Percentiles rank a stretch among this genome's conserved stretches.
Conservation (phyloP, 2,329 filamentous ascomycete species). For the Nemania bipapillata region DNA sequence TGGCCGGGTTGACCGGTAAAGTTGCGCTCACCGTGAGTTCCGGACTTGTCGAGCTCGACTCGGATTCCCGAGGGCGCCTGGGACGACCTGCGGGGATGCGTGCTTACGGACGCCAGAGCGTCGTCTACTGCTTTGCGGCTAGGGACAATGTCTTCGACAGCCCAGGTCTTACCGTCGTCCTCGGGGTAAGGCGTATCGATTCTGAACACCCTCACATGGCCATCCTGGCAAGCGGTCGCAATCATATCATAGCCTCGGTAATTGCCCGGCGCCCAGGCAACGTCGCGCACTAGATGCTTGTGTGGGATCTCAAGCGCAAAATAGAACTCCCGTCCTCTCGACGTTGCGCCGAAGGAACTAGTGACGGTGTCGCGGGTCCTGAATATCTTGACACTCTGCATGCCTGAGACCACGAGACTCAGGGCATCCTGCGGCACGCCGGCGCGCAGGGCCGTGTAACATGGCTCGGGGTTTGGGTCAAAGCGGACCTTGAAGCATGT, state of each 20-base stretch:
- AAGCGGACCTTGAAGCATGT: slow-evolving; percentile 86
- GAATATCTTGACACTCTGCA: slow-evolving; percentile 85
- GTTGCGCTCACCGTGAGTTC: slow-evolving; percentile 60
- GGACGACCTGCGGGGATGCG: slow-evolving; percentile 42
- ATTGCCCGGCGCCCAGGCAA: slow-evolving; percentile 92
- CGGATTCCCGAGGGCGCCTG: slow-evolving; percentile 62
- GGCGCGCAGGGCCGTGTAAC: slow-evolving; percentile 79
- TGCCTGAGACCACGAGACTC: slow-evolving; percentile 84
- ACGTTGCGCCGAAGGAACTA: slow-evolving; percentile 62
- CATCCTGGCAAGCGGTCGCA: slow-evolving; percentile 92
- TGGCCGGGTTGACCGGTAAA: slow-evolving; percentile 71
- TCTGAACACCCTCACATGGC: slow-evolving; percentile 87
- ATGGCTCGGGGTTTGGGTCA: slow-evolving; percentile 85
- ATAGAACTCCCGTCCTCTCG: slow-evolving; percentile 81
- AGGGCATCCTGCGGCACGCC: slow-evolving; percentile 84
- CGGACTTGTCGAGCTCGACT: slow-evolving; percentile 64
- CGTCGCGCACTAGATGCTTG: slow-evolving; percentile 80
- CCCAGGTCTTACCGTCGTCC: slow-evolving; percentile 63
- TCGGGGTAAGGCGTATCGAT: slow-evolving; percentile 68
- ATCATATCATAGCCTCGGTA: slow-evolving; percentile 90
- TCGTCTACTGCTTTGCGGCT: slow-evolving; percentile 45
- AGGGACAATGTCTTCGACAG: slow-evolving; percentile 58
- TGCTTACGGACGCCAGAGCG: slow-evolving; percentile 3
- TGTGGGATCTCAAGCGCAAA: slow-evolving; percentile 82
- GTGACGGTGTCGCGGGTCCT: slow-evolving; percentile 72